Conservation (phyloP, 2,329 filamentous ascomycete genomes). For the Aspergillus arachidicola region DNA sequence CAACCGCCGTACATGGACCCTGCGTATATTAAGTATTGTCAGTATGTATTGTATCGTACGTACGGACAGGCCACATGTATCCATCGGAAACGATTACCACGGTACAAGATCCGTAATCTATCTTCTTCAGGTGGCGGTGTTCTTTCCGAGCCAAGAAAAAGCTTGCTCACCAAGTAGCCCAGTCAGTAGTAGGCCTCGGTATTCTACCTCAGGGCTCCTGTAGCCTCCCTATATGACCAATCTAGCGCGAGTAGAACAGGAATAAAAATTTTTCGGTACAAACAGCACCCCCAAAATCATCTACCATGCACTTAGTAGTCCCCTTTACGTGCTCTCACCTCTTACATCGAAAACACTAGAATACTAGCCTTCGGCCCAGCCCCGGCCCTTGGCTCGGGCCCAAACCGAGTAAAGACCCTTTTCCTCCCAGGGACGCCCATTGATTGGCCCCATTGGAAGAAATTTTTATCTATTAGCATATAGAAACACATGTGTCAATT, state of each 20-base stretch:
- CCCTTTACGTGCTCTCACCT: slow-evolving; percentile 3
- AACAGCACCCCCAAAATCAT: not conserved
- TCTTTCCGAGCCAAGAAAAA: slow-evolving; percentile 18
- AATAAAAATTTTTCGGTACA: not conserved
- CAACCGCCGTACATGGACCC: not conserved
- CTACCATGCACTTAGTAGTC: not conserved
- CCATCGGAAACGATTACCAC: not conserved
- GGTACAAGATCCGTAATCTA: not conserved
- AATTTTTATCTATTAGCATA: not conserved
- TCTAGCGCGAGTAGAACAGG: not conserved
- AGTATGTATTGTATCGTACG: not conserved
- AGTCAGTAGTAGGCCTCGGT: slow-evolving; percentile 3
- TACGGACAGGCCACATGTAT: not conserved
- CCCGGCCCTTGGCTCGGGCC: slow-evolving; percentile 8
- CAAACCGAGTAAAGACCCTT: slow-evolving; percentile 9
- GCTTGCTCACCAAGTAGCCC: slow-evolving; percentile 15
- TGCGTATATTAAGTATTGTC: not conserved
- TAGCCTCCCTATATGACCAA: not conserved
- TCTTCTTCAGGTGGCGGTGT: slow-evolving; percentile 11
- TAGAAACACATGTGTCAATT: not conserved
- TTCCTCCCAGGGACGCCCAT: not conserved
- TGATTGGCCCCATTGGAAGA: not conserved
- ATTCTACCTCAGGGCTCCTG: not conserved
- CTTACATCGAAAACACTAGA: not conserved
- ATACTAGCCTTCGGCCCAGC: slow-evolving; percentile 1